phyloP scores from a whole-genome alignment of 1,139 yeast genomes.

The Pichia sp. region DNA sequence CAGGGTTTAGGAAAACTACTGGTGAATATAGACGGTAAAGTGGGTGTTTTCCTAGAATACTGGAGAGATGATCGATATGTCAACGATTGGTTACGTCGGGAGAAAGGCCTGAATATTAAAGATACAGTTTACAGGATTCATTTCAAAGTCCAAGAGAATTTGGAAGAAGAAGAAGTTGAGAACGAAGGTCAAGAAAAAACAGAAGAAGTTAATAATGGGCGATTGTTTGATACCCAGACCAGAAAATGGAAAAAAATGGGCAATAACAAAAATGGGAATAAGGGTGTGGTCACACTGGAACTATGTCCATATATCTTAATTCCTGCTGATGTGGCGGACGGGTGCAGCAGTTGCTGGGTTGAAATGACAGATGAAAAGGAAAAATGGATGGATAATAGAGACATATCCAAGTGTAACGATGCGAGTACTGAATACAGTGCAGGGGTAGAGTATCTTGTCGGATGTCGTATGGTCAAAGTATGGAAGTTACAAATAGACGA shows the following conservation, averaged over 20 bases:
- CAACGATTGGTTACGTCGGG: slow-evolving; percentile 12
- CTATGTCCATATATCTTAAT: not conserved
- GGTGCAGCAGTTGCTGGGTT: not conserved
- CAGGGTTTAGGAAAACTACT: slow-evolving; percentile 20
- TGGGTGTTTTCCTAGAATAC: slow-evolving; percentile 24
- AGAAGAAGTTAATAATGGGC: no score
- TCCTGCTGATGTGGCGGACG: not conserved
- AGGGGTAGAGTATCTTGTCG: slow-evolving; percentile 14
- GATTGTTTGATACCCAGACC: not conserved
- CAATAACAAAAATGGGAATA: no score
- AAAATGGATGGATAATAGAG: not conserved
- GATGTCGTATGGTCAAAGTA: slow-evolving; percentile 20
- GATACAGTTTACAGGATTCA: slow-evolving; percentile 19
- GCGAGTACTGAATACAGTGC: not conserved
- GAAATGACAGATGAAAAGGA: not conserved
- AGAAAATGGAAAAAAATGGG: not conserved
- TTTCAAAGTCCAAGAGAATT: slow-evolving; percentile 22
- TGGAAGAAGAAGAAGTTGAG: not conserved
- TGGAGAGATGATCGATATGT: slow-evolving; percentile 25
- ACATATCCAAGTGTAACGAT: no score
- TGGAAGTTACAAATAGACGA: slow-evolving; percentile 18
- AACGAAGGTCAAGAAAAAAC: not conserved
- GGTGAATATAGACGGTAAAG: slow-evolving; percentile 20
- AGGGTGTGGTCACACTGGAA: not conserved
- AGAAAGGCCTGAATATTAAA: slow-evolving; percentile 10